A percentile compares a stretch with the other conserved stretches of the same genome.
Conservation (phyloP, 139 green algal genomes). For the Chlorella sp. region DNA sequence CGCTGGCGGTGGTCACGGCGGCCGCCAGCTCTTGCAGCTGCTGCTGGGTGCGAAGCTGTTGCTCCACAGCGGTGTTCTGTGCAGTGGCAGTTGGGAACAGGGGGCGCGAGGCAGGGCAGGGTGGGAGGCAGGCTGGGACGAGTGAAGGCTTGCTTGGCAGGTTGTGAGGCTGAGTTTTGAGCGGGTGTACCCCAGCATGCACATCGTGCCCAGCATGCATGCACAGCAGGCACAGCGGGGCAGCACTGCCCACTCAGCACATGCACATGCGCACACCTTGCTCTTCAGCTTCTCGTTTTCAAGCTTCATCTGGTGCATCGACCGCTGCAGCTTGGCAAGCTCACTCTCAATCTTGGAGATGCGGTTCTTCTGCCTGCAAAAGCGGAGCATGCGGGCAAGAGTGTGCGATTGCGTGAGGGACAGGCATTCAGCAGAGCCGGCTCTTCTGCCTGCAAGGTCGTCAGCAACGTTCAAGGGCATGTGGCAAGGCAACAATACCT, state of each 20-base stretch:
- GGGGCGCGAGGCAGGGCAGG: background rate
- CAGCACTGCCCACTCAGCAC: background rate
- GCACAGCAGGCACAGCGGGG: background rate
- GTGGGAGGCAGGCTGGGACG: too few species aligned
- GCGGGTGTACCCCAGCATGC: background rate
- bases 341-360: constrained; percentile 20
- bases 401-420: background rate
- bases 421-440: too few species aligned
- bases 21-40: constrained; percentile 30
- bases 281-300: constrained; percentile 21
- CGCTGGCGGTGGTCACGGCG: background rate
- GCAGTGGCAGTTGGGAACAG: background rate
- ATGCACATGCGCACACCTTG: constrained; percentile 4
- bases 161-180: background rate
- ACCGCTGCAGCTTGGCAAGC: constrained; percentile 19
- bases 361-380: constrained; percentile 23
- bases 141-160: too few species aligned
- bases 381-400: background rate
- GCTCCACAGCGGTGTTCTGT: constrained; percentile 24
- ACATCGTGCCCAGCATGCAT: background rate
- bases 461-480: too few species aligned
- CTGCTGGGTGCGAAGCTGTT: constrained; percentile 33
- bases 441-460: too few species aligned
- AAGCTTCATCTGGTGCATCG: constrained; percentile 19
- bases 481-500: too few species aligned